These are phyloP conservation scores for Beta vulgaris DNA, from an alignment of 148 eudicot species.

Conservation along the genomic window DNA sequence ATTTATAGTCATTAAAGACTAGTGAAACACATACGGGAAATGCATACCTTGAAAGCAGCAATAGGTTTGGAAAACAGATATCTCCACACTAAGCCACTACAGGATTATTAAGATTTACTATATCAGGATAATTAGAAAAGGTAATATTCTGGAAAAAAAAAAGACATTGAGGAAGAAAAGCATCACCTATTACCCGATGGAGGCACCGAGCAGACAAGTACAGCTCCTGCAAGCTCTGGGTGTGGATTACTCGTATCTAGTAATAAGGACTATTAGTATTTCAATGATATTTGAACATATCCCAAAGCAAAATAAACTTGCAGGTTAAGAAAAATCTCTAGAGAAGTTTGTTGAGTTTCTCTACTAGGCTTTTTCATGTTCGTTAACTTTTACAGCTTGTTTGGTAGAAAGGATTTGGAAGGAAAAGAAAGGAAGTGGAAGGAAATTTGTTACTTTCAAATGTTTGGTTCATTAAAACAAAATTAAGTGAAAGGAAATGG, in stretches of 20 bases:
- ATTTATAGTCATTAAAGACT: background rate
- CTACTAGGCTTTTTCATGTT: background rate
- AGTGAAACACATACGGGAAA: background rate
- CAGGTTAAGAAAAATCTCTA: background rate
- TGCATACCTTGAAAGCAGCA: constrained; percentile 84
- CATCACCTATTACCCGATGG: constrained; percentile 91
- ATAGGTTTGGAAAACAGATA: constrained; percentile 86
- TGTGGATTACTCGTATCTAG: constrained; percentile 34
- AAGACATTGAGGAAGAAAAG: constrained; percentile 13
- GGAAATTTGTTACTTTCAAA: too few relatives aligned
- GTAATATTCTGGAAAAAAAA: background rate
- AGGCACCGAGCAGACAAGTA: constrained; percentile 86
- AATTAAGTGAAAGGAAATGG: too few relatives aligned
- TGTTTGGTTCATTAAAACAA: too few relatives aligned
- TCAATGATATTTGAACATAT: background rate
- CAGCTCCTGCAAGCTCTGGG: constrained; percentile 72
- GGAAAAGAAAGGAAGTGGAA: too few relatives aligned
- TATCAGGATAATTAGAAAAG: constrained; percentile 12
- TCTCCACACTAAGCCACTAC: constrained; percentile 85
- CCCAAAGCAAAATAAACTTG: background rate
- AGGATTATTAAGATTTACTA: constrained; percentile 6
- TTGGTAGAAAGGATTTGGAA: too few relatives aligned
- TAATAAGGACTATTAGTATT: constrained; percentile 1
- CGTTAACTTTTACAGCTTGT: too few relatives aligned
- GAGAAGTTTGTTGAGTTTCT: background rate